These are phyloP conservation scores for Capsicum chinense DNA, from an alignment of 257 asterid genomes.

Conservation along the genomic window DNA sequence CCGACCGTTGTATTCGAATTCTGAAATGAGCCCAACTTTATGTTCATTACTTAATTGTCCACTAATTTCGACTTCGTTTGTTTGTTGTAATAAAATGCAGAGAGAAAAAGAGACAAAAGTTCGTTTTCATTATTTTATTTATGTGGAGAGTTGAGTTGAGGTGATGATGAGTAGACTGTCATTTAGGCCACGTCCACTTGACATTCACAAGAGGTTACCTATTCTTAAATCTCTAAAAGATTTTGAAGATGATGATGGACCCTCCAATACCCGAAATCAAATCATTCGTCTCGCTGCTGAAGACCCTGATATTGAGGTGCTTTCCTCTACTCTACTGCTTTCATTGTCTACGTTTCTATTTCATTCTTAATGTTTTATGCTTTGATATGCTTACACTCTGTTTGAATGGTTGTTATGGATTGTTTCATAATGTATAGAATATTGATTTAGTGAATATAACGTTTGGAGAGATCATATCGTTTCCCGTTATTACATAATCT, in stretches of 20 bases:
- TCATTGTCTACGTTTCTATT: background rate
- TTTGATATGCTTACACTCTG: background rate
- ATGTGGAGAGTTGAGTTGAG: constrained; percentile 38
- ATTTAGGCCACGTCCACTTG: constrained; percentile 98
- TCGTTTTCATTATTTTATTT: background rate
- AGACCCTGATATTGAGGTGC: constrained; percentile 67
- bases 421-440: no score
- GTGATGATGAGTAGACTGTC: constrained; percentile 86
- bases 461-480: no score
- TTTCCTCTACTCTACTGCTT: constrained; percentile 30
- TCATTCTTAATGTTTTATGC: background rate
- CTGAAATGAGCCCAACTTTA: background rate
- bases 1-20: constrained; percentile 22
- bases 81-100: background rate
- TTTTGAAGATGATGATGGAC: constrained; percentile 81
- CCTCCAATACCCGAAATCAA: constrained; percentile 82
- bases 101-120: background rate
- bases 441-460: no score
- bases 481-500: no score
- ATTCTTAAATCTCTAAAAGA: constrained; percentile 87
- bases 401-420: no score
- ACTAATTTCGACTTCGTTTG: background rate
- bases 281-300: constrained; percentile 80
- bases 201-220: constrained; percentile 94
- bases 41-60: background rate